These are phyloP conservation scores for Lodderomyces pseudojiufengensis DNA, from an alignment of 1,139 yeast species.

Conservation along the genomic window DNA sequence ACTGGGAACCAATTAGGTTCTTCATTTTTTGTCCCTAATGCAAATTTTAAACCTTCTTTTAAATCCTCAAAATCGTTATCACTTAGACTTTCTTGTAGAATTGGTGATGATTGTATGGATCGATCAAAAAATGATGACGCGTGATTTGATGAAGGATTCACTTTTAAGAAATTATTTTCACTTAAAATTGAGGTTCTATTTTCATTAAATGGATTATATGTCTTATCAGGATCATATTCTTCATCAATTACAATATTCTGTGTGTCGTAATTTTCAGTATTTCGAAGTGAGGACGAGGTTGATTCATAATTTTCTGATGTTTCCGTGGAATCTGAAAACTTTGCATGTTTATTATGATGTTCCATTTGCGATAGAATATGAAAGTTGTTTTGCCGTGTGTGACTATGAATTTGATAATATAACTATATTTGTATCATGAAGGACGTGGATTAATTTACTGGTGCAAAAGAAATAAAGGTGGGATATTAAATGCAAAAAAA, in stretches of 20 bases:
- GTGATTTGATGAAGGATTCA: neutral
- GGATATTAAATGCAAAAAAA: too few species aligned
- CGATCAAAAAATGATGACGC: neutral
- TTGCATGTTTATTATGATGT: too few species aligned
- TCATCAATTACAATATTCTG: constrained; percentile 4
- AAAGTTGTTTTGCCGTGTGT: too few species aligned
- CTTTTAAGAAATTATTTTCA: constrained; percentile 2
- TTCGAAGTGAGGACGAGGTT: too few species aligned
- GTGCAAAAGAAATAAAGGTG: too few species aligned
- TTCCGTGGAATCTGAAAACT: too few species aligned
- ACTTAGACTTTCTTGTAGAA: constrained; percentile 8
- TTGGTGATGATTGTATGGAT: constrained; percentile 4
- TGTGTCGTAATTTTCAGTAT: too few species aligned
- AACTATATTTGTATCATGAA: too few species aligned
- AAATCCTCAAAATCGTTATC: constrained; percentile 33
- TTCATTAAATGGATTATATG: constrained; percentile 5
- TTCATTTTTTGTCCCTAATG: constrained; percentile 29
- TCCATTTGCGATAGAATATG: too few species aligned
- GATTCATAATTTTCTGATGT: too few species aligned
- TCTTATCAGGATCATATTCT: constrained; percentile 13
- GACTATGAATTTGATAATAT: too few species aligned
- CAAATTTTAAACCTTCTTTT: constrained; percentile 35
- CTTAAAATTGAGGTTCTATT: constrained; percentile 4
- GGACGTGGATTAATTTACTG: too few species aligned
- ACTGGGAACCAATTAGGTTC: constrained; percentile 34